Evolutionary conservation across 495 filamentous ascomycete species (phyloP).

Genomic region (Tirmania nivea): DNA sequence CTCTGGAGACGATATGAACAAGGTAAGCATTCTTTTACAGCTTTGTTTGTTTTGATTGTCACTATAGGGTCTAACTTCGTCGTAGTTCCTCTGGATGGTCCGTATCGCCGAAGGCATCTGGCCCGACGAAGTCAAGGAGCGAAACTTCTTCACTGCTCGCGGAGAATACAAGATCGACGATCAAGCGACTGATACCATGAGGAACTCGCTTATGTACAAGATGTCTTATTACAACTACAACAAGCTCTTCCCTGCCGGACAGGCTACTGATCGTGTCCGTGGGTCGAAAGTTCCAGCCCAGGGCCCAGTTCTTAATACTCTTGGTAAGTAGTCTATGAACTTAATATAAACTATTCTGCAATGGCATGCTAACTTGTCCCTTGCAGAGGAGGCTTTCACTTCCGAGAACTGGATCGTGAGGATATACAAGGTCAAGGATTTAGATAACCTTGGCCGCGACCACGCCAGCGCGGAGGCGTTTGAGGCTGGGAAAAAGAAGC

Average conservation of each 20-base stretch:
- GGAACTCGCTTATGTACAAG: conserved; percentile 99
- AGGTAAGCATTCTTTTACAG: conserved; percentile 20
- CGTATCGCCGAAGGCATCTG: conserved; percentile 98
- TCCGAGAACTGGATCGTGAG: conserved; percentile 99
- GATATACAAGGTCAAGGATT: conserved; percentile 98
- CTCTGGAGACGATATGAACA: conserved; percentile 99
- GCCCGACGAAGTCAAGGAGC: conserved; percentile 96
- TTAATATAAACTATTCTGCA: too few relatives aligned
- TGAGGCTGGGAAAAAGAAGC: conserved; percentile 85
- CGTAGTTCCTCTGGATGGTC: conserved; percentile 92
- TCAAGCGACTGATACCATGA: conserved; percentile 91
- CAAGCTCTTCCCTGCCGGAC: conserved; percentile 72
- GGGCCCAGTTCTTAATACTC: conserved; percentile 62
- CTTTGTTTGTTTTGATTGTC: not conserved
- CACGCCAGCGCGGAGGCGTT: conserved; percentile 69
- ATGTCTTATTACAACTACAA: conserved; percentile 99
- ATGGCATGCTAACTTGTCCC: not conserved
- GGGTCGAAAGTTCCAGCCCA: conserved; percentile 58
- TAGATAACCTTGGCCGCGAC: conserved; percentile 86
- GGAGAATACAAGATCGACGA: conserved; percentile 94
- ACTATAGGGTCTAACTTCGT: not conserved
- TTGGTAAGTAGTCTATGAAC: conserved; percentile 24
- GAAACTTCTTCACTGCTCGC: conserved; percentile 82
- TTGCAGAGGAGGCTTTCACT: conserved; percentile 68
- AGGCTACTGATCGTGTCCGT: conserved; percentile 81